phyloP scores from a whole-genome alignment of 2,329 filamentous ascomycete genomes.

The Verticillium alfalfae region DNA sequence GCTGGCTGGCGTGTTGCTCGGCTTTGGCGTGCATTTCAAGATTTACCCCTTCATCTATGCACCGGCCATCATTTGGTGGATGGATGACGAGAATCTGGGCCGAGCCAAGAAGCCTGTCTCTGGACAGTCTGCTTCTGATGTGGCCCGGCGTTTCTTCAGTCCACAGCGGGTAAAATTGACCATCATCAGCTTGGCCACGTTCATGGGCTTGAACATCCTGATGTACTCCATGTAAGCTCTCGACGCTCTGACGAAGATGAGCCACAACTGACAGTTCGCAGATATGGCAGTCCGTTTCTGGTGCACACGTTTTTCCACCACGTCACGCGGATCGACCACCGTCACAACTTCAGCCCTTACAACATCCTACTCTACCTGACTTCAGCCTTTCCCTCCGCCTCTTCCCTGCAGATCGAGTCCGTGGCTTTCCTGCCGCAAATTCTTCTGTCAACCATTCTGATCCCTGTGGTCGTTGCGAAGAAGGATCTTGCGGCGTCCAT shows the following conservation, averaged over 20 bases:
- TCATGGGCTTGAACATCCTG: conserved; percentile 63
- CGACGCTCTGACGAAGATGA: not conserved
- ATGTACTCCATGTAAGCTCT: conserved; percentile 69
- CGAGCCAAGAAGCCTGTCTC: not conserved
- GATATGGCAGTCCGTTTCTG: conserved; percentile 76
- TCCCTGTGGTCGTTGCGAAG: conserved; percentile 73
- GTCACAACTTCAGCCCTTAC: conserved; percentile 98
- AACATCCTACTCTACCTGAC: conserved; percentile 85
- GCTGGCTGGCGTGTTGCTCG: conserved; percentile 70
- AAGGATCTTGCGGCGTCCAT: conserved; percentile 76
- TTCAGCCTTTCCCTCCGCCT: conserved; percentile 52
- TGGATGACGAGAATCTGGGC: conserved; percentile 51
- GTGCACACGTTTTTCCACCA: conserved; percentile 92
- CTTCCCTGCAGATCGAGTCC: conserved; percentile 57
- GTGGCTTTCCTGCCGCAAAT: conserved; percentile 88
- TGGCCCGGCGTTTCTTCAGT: conserved; percentile 39
- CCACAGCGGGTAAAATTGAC: conserved; percentile 51
- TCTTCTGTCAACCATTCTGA: conserved; percentile 68
- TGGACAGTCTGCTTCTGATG: not conserved
- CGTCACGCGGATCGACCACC: conserved; percentile 86
- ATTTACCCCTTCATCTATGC: conserved; percentile 98
- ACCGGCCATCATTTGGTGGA: conserved; percentile 73
- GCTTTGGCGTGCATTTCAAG: conserved; percentile 90
- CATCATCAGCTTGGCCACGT: conserved; percentile 64
- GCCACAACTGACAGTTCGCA: conserved; percentile 21